Conservation (phyloP, 768 basidiomycete species). For the Leccinum imitatum region DNA sequence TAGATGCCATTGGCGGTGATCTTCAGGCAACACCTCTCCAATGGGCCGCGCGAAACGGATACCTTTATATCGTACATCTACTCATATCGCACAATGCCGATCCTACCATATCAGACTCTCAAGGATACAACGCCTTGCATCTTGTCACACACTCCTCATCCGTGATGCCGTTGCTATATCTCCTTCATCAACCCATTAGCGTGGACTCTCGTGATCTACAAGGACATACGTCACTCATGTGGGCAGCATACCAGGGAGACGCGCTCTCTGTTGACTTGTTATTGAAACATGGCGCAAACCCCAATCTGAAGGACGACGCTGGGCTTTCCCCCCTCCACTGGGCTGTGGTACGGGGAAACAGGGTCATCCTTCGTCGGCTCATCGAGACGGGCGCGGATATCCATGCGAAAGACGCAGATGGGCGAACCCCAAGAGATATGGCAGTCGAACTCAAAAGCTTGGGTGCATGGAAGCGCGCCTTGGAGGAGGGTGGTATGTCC, state of each 20-base stretch:
- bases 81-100: slow-evolving; percentile 89
- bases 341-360: slow-evolving; percentile 96
- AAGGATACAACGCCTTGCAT: slow-evolving; percentile 96
- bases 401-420: slow-evolving; percentile 73
- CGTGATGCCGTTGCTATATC: slow-evolving; percentile 91
- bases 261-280: slow-evolving; percentile 91
- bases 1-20: slow-evolving; percentile 93
- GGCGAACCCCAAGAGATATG: slow-evolving; percentile 92
- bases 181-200: slow-evolving; percentile 90
- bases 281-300: slow-evolving; percentile 82
- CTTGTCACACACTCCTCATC: slow-evolving; percentile 92
- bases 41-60: slow-evolving; percentile 97
- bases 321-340: slow-evolving; percentile 93
- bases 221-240: slow-evolving; percentile 96
- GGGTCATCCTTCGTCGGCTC: slow-evolving; percentile 78
- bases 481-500: slow-evolving; percentile 84
- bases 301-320: slow-evolving; percentile 71
- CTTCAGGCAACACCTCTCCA: slow-evolving; percentile 93
- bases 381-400: slow-evolving; percentile 86
- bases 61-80: slow-evolving; percentile 92
- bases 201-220: slow-evolving; percentile 89
- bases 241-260: slow-evolving; percentile 99
- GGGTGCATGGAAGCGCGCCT: slow-evolving; percentile 84
- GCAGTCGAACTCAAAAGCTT: slow-evolving; percentile 89
- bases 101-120: slow-evolving; percentile 86